phyloP scores from a whole-genome alignment of 192 early-diverging fungal species.

The Coemansia sp. region DNA sequence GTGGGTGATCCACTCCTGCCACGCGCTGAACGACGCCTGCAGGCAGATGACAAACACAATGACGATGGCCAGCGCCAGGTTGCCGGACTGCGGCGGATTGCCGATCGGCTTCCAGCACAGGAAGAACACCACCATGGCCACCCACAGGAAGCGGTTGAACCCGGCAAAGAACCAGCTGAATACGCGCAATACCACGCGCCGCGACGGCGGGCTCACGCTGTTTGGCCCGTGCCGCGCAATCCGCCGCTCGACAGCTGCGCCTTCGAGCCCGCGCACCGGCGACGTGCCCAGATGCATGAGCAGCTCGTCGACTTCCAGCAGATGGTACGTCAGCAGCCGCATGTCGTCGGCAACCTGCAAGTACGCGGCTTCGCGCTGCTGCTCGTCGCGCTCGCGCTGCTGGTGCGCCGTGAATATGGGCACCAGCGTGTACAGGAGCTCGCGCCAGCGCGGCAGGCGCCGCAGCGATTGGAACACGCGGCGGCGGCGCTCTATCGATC shows the following conservation, averaged over 20 bases:
- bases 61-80: constrained; percentile 58
- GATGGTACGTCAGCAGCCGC: constrained; percentile 18
- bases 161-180: constrained; percentile 61
- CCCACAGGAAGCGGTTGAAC: constrained; percentile 67
- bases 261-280: constrained; percentile 18
- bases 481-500: neutral
- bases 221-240: constrained; percentile 12
- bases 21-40: constrained; percentile 66
- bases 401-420: constrained; percentile 34
- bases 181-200: constrained; percentile 1
- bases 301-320: constrained; percentile 14
- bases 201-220: constrained; percentile 6
- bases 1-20: constrained; percentile 65
- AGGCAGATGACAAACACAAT: constrained; percentile 62
- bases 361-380: constrained; percentile 16
- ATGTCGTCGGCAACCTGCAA: constrained; percentile 23
- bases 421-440: constrained; percentile 22
- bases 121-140: constrained; percentile 60
- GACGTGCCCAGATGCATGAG: constrained; percentile 20
- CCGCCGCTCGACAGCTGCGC: constrained; percentile 12
- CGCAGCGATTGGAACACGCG: constrained; percentile 1
- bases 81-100: constrained; percentile 53
- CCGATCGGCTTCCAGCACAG: constrained; percentile 64
- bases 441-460: constrained; percentile 18
- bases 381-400: constrained; percentile 28